Evolutionary conservation across 495 filamentous ascomycete species (phyloP).

Genomic region (Neurospora tetraspora): DNA sequence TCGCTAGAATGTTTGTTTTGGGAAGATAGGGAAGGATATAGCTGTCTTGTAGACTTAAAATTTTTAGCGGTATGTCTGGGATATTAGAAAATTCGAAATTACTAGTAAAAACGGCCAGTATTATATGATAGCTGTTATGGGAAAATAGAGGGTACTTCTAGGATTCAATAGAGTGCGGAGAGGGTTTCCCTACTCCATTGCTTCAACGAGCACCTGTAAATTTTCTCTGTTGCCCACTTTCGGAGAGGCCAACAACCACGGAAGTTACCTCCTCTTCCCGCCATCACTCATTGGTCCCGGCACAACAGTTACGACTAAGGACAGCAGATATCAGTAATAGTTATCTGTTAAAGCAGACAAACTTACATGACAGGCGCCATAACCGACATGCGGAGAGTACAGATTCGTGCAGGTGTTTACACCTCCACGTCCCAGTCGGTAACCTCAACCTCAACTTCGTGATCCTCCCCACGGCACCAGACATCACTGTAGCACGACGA

Average conservation of each 20-base stretch:
- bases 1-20: too few relatives aligned
- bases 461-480: neutral
- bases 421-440: neutral
- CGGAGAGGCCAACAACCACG: neutral
- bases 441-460: neutral
- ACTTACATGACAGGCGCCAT: neutral
- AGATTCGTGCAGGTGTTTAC: neutral
- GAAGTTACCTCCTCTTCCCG: neutral
- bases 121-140: too few relatives aligned
- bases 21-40: too few relatives aligned
- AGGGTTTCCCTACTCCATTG: too few relatives aligned
- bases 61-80: too few relatives aligned
- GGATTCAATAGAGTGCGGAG: too few relatives aligned
- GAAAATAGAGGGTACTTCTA: too few relatives aligned
- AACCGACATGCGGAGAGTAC: neutral
- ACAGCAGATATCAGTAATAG: neutral
- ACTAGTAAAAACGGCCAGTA: too few relatives aligned
- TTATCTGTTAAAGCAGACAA: neutral
- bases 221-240: neutral
- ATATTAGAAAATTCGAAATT: too few relatives aligned
- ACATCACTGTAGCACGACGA: neutral
- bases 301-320: neutral
- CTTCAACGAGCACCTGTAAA: neutral
- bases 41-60: too few relatives aligned
- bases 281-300: neutral